These are phyloP conservation scores for Ustilago trichophora DNA, from an alignment of 1,284 basidiomycete genomes.

Conservation along the genomic window DNA sequence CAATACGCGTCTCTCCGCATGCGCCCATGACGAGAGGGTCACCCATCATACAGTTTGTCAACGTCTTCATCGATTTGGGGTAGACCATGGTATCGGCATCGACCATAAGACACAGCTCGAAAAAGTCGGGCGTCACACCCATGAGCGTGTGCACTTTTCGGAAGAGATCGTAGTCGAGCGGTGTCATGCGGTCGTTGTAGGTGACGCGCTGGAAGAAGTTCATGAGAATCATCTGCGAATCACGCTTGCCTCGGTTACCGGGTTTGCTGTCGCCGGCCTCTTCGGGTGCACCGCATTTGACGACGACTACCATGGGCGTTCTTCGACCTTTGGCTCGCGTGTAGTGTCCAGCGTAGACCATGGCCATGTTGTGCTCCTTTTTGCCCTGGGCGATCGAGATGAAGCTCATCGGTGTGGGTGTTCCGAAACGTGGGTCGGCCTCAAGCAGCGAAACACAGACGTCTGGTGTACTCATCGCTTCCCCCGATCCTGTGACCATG, in stretches of 20 bases:
- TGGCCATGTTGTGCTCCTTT: conserved; percentile 91
- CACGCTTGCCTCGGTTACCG: conserved; percentile 97
- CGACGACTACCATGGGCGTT: conserved; percentile 92
- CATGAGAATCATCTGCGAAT: conserved; percentile 98
- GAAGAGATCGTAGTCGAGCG: conserved; percentile 97
- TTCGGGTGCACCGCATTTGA: conserved; percentile 91
- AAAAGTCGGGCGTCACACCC: conserved; percentile 99
- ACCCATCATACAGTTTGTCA: conserved; percentile 86
- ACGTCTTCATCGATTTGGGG: conserved; percentile 54
- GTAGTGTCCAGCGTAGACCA: conserved; percentile 99
- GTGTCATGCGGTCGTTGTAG: conserved; percentile 98
- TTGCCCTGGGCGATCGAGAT: conserved; percentile 85
- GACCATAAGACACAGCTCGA: conserved; percentile 97
- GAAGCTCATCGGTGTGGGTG: conserved; percentile 95
- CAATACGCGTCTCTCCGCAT: conserved; percentile 97
- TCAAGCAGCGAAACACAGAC: conserved; percentile 92
- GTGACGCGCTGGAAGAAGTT: conserved; percentile 99
- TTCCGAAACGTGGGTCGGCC: conserved; percentile 92
- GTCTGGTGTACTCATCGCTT: conserved; percentile 93
- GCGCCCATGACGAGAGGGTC: conserved; percentile 99
- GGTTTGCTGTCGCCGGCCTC: conserved; percentile 83
- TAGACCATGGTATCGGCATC: conserved; percentile 82
- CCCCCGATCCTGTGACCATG: conserved; percentile 97
- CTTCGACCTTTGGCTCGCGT: conserved; percentile 76
- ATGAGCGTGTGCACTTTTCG: conserved; percentile 94